phyloP scores from a whole-genome alignment of 2,329 filamentous ascomycete species.

The Botryosphaeria agaves region DNA sequence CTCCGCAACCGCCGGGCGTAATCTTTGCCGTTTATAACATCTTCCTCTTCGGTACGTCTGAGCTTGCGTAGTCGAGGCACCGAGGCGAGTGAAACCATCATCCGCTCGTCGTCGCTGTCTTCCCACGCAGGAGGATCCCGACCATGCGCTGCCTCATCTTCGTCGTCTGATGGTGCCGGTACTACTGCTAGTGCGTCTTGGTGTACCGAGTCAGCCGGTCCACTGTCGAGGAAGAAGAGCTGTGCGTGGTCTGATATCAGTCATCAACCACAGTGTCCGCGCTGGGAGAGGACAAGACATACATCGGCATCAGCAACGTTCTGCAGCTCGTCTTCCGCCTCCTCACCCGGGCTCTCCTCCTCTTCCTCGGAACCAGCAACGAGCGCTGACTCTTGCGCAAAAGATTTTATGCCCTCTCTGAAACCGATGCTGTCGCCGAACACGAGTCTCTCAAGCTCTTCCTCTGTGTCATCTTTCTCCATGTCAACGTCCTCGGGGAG shows the following conservation, averaged over 20 bases:
- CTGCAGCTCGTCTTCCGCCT: conserved; percentile 28
- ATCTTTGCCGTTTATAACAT: conserved; percentile 71
- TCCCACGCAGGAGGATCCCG: conserved; percentile 55
- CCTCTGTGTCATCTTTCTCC: conserved; percentile 68
- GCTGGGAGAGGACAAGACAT: conserved; percentile 10
- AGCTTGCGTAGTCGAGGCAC: conserved; percentile 67
- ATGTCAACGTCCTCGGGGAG: no score
- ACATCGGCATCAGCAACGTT: conserved; percentile 59
- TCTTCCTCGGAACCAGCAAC: conserved; percentile 30
- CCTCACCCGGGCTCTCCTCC: conserved; percentile 19
- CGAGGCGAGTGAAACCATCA: conserved; percentile 66
- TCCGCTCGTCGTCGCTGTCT: conserved; percentile 86
- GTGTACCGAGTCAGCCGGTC: conserved; percentile 22
- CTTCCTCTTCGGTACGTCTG: conserved; percentile 62
- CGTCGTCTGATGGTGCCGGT: conserved; percentile 21
- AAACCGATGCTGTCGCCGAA: conserved; percentile 81
- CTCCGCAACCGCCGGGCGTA: conserved; percentile 66
- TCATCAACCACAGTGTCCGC: no score
- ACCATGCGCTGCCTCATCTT: conserved; percentile 18
- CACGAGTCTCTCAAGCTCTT: conserved; percentile 72
- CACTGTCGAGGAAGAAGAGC: conserved; percentile 71
- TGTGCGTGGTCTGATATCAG: conserved; percentile 10
- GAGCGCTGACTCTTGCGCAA: conserved; percentile 24
- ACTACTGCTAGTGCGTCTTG: conserved; percentile 19
- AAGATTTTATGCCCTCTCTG: conserved; percentile 49